A percentile compares a stretch with the other conserved stretches of the same genome.
phyloP scores from a whole-genome alignment of 768 basidiomycete species.

The Auricularia heimuer region DNA sequence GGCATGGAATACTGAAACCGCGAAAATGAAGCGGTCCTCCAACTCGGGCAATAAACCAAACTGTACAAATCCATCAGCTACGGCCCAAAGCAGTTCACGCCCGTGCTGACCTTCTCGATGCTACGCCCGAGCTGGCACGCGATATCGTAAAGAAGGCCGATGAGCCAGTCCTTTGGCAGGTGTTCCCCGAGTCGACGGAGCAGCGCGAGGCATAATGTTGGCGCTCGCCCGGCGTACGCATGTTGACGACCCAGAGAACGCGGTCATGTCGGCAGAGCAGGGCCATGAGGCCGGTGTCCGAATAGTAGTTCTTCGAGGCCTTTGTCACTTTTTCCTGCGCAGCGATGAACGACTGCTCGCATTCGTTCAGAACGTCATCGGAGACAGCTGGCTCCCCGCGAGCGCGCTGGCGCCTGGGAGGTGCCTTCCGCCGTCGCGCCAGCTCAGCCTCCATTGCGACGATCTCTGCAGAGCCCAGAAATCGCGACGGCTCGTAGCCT shows the following conservation, averaged over 20 bases:
- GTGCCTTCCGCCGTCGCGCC: background rate
- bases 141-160: slow-evolving; percentile 27
- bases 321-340: slow-evolving; percentile 7
- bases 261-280: slow-evolving; percentile 7
- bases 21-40: slow-evolving; percentile 17
- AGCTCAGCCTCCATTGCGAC: background rate
- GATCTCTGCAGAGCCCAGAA: background rate
- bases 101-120: slow-evolving; percentile 6
- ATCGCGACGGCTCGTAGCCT: background rate
- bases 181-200: slow-evolving; percentile 1
- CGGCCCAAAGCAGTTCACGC: background rate
- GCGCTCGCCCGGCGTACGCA: slow-evolving; percentile 5
- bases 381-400: background rate
- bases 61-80: background rate
- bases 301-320: slow-evolving; percentile 2
- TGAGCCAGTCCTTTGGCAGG: slow-evolving; percentile 16
- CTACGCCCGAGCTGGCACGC: slow-evolving; percentile 25
- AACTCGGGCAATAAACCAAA: slow-evolving; percentile 9
- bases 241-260: slow-evolving; percentile 7
- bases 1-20: slow-evolving; percentile 29
- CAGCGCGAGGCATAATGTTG: slow-evolving; percentile 9
- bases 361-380: slow-evolving; percentile 2
- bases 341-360: slow-evolving; percentile 6
- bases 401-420: too few relatives aligned
- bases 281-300: slow-evolving; percentile 9